Evolutionary conservation across 371 early-diverging fungal genomes (phyloP).

Genomic region (Dinochytrium kinnereticum): DNA sequence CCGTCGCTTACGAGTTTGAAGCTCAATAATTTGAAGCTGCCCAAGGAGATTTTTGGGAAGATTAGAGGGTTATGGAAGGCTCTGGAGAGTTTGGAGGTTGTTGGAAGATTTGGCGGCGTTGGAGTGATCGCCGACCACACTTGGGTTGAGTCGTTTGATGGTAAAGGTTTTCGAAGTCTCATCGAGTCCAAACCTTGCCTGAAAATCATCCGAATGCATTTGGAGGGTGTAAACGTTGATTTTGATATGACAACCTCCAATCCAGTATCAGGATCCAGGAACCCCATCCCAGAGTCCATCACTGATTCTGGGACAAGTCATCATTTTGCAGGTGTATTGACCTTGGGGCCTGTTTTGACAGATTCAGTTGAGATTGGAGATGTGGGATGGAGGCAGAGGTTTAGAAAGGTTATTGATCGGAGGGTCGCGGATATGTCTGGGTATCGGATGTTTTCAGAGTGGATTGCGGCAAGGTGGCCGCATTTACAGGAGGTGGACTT

Average conservation of each 20-base stretch:
- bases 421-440: neutral
- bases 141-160: neutral
- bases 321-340: too few relatives aligned
- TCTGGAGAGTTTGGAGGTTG: neutral
- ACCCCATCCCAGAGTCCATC: neutral
- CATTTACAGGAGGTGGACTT: neutral
- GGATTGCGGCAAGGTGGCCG: constrained; percentile 1
- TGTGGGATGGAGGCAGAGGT: neutral
- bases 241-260: neutral
- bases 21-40: neutral
- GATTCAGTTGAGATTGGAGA: too few relatives aligned
- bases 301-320: neutral
- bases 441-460: neutral
- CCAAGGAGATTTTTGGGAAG: neutral
- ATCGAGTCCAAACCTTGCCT: neutral
- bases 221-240: neutral
- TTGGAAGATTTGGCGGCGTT: constrained; percentile 4
- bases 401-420: neutral
- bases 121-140: neutral
- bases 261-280: neutral
- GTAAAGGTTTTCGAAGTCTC: neutral
- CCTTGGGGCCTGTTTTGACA: too few relatives aligned
- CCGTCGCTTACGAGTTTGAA: neutral
- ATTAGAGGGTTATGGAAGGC: neutral
- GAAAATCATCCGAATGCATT: neutral